phyloP scores from a whole-genome alignment of 2,329 filamentous ascomycete species.

The Coniochaeta sp. region DNA sequence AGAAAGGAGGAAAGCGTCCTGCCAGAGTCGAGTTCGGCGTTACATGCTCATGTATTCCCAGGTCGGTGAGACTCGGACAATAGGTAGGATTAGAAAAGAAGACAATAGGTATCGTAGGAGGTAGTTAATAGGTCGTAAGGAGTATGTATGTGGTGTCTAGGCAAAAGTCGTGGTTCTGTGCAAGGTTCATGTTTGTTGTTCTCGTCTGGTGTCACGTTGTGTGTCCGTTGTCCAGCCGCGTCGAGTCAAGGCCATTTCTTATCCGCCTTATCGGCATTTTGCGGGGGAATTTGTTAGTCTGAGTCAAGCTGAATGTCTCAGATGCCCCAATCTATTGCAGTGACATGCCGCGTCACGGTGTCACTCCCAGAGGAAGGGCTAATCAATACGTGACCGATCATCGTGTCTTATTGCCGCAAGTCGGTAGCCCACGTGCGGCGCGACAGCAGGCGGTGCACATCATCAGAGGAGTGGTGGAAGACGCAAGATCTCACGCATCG shows the following conservation, averaged over 20 bases:
- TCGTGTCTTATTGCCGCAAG: not conserved
- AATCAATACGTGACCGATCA: not conserved
- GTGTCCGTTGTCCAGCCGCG: not conserved
- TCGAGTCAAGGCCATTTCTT: not conserved
- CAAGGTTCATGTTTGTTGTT: not conserved
- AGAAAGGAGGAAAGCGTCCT: not conserved
- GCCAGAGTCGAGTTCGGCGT: not conserved
- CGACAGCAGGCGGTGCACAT: not conserved
- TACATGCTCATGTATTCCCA: not conserved
- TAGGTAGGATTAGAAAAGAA: not conserved
- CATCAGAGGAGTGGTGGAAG: too few species aligned
- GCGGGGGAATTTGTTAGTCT: too few species aligned
- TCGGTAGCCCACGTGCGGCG: conserved; percentile 1
- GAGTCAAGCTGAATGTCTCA: not conserved
- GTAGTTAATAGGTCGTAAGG: not conserved
- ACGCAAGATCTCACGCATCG: too few species aligned
- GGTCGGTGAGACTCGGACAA: not conserved
- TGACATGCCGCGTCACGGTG: not conserved
- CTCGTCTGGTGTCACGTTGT: too few species aligned
- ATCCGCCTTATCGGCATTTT: not conserved
- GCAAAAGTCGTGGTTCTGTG: not conserved
- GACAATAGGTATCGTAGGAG: not conserved
- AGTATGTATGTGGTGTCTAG: not conserved
- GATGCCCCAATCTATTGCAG: not conserved
- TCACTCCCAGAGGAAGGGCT: not conserved